These are phyloP conservation scores for Cruciata laevipes DNA, from an alignment of 257 asterid genomes.

Conservation along the genomic window DNA sequence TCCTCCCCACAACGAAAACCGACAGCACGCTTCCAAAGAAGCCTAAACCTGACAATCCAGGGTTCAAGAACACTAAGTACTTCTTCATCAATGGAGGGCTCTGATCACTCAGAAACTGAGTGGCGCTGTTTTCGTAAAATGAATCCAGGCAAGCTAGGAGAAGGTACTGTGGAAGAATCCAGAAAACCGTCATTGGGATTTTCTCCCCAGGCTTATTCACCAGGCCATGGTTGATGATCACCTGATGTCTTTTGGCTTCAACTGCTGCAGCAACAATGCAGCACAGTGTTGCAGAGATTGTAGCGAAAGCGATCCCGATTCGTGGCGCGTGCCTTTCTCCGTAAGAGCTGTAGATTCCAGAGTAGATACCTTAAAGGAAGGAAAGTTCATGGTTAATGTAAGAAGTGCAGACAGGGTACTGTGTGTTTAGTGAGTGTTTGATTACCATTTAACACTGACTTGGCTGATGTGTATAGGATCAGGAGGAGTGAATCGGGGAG, in stretches of 20 bases:
- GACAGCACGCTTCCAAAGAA: constrained; percentile 27
- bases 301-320: constrained; percentile 34
- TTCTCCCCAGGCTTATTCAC: constrained; percentile 25
- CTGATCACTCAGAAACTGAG: constrained; percentile 22
- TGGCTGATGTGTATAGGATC: constrained; percentile 15
- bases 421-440: not conserved
- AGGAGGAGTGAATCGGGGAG: constrained; percentile 36
- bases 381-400: not conserved
- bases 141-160: constrained; percentile 41
- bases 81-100: constrained; percentile 24
- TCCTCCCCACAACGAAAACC: constrained; percentile 37
- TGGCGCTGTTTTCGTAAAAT: constrained; percentile 20
- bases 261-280: constrained; percentile 45
- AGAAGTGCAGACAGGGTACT: not conserved
- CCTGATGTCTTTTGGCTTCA: constrained; percentile 34
- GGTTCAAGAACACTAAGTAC: constrained; percentile 14
- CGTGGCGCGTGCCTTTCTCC: constrained; percentile 22
- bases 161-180: constrained; percentile 47
- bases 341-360: not conserved
- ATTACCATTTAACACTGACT: not conserved
- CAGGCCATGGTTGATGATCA: constrained; percentile 21
- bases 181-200: constrained; percentile 35
- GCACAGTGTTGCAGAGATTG: constrained; percentile 38
- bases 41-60: not conserved
- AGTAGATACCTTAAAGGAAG: not conserved